These are phyloP conservation scores for Chaetomium olivaceum DNA, from an alignment of 2,329 filamentous ascomycete species.

Conservation along the genomic window DNA sequence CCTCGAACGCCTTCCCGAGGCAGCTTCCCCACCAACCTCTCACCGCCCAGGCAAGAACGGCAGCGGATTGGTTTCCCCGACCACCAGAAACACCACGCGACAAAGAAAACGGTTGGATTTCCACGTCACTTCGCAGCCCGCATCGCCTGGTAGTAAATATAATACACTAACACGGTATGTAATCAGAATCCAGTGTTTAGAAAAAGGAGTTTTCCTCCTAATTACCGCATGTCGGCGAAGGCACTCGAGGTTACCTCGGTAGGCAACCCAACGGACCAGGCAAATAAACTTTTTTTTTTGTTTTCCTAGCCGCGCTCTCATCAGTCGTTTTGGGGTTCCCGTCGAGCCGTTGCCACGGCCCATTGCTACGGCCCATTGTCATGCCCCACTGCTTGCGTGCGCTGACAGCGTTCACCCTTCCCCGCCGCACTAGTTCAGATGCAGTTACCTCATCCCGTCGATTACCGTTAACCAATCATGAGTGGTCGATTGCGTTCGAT, in stretches of 20 bases:
- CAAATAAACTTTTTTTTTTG: not conserved
- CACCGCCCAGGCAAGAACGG: constrained; percentile 14
- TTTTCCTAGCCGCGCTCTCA: constrained; percentile 5
- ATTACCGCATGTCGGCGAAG: not conserved
- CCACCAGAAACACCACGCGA: constrained; percentile 17
- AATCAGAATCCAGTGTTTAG: not conserved
- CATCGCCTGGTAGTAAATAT: not conserved
- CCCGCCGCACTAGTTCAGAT: constrained; percentile 17
- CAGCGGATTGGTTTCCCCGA: constrained; percentile 12
- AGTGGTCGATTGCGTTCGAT: constrained; percentile 13
- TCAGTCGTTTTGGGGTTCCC: constrained; percentile 2
- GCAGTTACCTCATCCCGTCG: constrained; percentile 4
- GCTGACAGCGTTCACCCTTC: not conserved
- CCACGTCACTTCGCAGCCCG: not conserved
- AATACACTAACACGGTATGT: no score
- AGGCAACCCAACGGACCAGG: not conserved
- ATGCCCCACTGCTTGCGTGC: not conserved
- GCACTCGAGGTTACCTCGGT: not conserved
- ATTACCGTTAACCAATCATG: constrained; percentile 13
- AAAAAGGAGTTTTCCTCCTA: not conserved
- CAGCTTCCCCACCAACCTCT: constrained; percentile 12
- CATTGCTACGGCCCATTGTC: constrained; percentile 10
- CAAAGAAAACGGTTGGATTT: constrained; percentile 2
- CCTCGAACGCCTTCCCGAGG: constrained; percentile 12
- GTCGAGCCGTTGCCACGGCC: constrained; percentile 22